Base-by-base conservation (phyloP, 2,329 filamentous ascomycete species). In the Alternaria alternata region DNA sequence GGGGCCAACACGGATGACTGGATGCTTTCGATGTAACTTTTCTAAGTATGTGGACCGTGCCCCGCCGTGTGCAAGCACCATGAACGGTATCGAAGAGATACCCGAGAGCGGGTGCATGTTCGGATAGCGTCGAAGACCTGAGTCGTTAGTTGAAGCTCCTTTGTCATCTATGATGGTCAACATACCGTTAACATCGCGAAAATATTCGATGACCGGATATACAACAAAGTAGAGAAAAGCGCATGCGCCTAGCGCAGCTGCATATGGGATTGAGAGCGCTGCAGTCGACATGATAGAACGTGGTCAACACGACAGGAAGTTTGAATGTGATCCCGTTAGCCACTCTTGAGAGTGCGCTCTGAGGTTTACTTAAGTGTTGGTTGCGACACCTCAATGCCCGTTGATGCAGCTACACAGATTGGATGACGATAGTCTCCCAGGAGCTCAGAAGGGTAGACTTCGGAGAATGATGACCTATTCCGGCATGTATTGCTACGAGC, bases 1-100 rank as follows among this genome's bases (percentile, higher is more conserved):
- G 8, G 75, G 73, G 7, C 74, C 71, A 26, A 62, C 71, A 12
- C 75, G 72, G 34, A 77, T 72, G 30, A 86, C 78, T 0, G 82
- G 82, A 36, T 82, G 65, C 48, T 79, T 81, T 57, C 82, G 81
- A 71, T 86, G 84, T 43, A 83, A 68, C 59, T 82, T 75, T 3
- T 71, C 59, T 11, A 85, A 74, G 24, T 79, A 73, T 12, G 72
- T 74, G 2, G 82, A 84, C 14, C 83, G 80, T 59, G 80, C 80
- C 0, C 79, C 81, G 11, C 74, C 70, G 16, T 79, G 78, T 1
- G 83, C 80, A 18, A 83, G 73, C 4, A 81, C 61, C 75, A 83
- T 82, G 67, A 83, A 85, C 1, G 81, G 78, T 3, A 86, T 64
- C 46, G 80, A 78, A 7, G 81, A 81, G 24, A 85, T 77, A 7